Base-by-base conservation (phyloP, 495 filamentous ascomycete species). In the Jackrogersella minutella region DNA sequence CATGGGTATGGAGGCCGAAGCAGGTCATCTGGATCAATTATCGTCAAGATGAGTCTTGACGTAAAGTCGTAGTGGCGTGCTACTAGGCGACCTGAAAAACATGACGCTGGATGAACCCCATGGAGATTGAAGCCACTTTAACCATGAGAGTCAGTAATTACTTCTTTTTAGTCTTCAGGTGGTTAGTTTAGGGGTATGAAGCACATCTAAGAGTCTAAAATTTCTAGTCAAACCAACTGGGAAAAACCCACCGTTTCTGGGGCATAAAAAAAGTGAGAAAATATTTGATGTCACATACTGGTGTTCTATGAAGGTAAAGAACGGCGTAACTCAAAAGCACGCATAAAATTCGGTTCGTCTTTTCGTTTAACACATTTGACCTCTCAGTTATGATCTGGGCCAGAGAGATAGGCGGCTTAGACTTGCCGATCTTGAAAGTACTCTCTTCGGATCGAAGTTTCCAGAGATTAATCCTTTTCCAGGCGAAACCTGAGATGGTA, bases 291-390 rank as follows among this genome's bases (percentile, higher is more conserved):
- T 19, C 5, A 41, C 37, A 19, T 41, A 41, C 37, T 2, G 46
- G 46, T 30, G 46, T 50, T 31, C 24, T 26, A 30, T 50, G 24
- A 50, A 50, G 46, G 9, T 50, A 13, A 17, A 31, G 31, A 5
- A 50, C 46, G 13, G 46, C 26, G 13, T 50, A 31, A 31, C 46
- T 13, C 14, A 50, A 26, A 17, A 50, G 24, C 16, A 50, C 46
- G 26, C 46, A 31, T 13, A 50, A 17, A 17, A 50, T 31, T n/a
- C 46, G 46, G 5, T 50, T 50, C 13, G 46, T 50, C 46, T 50
- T 50, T 13, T 50, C 46, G 24, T 31, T 50, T 22, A 50, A 16
- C 1, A 30, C 26, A 2, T 31, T 50, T 5, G 46, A 30, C 5
- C 13, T 50, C n/a, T 50, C n/a, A 14, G 10, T 14, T 17, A 50